Evolutionary conservation across 257 asterid species (phyloP).

Genomic region (Ehretia macrophylla): DNA sequence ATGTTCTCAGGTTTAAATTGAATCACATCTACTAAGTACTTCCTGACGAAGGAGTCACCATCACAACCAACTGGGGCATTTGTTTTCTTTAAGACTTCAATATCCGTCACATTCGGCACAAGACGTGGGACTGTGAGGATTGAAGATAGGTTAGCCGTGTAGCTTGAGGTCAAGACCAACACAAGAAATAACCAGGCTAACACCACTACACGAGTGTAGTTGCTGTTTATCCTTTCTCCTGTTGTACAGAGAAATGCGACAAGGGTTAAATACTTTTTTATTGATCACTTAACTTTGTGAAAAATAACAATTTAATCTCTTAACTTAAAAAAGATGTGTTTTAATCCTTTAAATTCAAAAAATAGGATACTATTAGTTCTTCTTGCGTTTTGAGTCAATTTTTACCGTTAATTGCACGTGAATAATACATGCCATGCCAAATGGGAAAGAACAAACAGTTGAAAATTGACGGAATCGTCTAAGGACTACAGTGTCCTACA

Average conservation of each 20-base stretch:
- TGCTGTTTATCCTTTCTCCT: slow-evolving; percentile 24
- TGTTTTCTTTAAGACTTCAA: slow-evolving; percentile 18
- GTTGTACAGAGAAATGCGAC: neutral
- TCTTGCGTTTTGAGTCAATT: too few relatives aligned
- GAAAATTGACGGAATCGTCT: too few relatives aligned
- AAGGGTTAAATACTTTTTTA: too few relatives aligned
- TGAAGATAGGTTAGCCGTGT: slow-evolving; percentile 30
- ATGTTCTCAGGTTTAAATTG: slow-evolving; percentile 16
- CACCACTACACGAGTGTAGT: slow-evolving; percentile 22
- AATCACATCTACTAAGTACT: slow-evolving; percentile 22
- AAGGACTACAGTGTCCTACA: too few relatives aligned
- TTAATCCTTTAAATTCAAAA: too few relatives aligned
- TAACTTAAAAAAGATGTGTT: too few relatives aligned
- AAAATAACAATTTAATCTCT: too few relatives aligned
- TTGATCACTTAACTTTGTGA: too few relatives aligned
- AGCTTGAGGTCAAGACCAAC: slow-evolving; percentile 25
- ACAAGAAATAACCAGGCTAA: slow-evolving; percentile 30
- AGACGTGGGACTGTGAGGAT: slow-evolving; percentile 26
- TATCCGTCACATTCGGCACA: slow-evolving; percentile 21
- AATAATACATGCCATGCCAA: too few relatives aligned
- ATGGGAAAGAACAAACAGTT: too few relatives aligned
- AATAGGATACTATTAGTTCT: too few relatives aligned
- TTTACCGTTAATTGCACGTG: too few relatives aligned
- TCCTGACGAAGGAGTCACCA: slow-evolving; percentile 26
- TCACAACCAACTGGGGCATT: slow-evolving; percentile 34